phyloP scores from a whole-genome alignment of 805 yeast genomes.

The Ascoidea rubescens region DNA sequence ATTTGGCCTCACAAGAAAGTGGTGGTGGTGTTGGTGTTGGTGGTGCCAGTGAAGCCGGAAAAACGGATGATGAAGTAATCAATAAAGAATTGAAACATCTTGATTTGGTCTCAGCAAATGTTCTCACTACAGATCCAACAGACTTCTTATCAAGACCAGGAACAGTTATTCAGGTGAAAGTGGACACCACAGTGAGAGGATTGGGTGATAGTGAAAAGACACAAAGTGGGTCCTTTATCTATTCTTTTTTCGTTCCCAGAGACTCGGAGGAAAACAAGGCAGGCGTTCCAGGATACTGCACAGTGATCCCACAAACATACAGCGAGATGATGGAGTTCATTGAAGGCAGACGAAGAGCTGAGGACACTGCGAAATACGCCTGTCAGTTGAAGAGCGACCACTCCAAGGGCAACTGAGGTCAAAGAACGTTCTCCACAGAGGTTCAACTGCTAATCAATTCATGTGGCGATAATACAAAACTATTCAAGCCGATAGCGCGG shows the following conservation, averaged over 20 bases:
- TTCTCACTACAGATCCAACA: constrained; percentile 29
- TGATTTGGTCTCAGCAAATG: constrained; percentile 46
- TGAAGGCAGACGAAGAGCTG: constrained; percentile 83
- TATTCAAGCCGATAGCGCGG: too few species aligned
- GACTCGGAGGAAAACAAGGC: constrained; percentile 20
- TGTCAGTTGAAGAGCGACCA: constrained; percentile 22
- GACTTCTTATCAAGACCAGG: constrained; percentile 68
- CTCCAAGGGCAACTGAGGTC: neutral
- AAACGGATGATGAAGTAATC: neutral
- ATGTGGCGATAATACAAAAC: too few species aligned
- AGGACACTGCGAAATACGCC: constrained; percentile 61
- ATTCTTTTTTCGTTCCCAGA: constrained; percentile 75
- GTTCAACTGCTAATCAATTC: too few species aligned
- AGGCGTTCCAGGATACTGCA: constrained; percentile 36
- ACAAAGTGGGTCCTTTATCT: constrained; percentile 79
- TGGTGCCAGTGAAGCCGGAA: neutral
- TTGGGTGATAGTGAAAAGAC: constrained; percentile 46
- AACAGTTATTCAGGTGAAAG: constrained; percentile 79
- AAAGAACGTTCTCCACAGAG: too few species aligned
- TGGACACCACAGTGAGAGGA: constrained; percentile 64
- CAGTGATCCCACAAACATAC: constrained; percentile 79
- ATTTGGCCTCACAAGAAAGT: neutral
- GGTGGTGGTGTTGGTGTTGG: neutral
- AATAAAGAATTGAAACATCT: constrained; percentile 25
- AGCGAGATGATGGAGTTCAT: constrained; percentile 86